Conservation (phyloP, 1,284 basidiomycete species). For the Puccinia sorghi region DNA sequence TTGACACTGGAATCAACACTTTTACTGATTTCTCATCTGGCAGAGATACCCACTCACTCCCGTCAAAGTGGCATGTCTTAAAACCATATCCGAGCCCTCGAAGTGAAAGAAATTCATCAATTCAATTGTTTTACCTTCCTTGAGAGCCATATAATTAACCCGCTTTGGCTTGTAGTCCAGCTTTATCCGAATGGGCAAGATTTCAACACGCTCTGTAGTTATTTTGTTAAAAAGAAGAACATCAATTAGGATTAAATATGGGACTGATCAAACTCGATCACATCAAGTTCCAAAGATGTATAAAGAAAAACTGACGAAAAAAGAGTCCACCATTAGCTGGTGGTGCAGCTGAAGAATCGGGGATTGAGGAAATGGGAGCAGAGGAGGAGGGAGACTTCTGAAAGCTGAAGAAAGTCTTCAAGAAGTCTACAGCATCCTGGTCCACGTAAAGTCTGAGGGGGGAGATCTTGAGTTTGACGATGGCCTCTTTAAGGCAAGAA, state of each 20-base stretch:
- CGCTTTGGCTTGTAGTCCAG: slow-evolving; percentile 97
- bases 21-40: background rate
- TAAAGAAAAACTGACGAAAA: slow-evolving; percentile 35
- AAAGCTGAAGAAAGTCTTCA: slow-evolving; percentile 94
- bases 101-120: slow-evolving; percentile 99
- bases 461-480: slow-evolving; percentile 68
- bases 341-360: slow-evolving; percentile 55
- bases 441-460: slow-evolving; percentile 92
- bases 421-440: slow-evolving; percentile 95
- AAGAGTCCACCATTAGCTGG: slow-evolving; percentile 18
- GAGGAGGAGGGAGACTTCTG: slow-evolving; percentile 58
- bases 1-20: background rate
- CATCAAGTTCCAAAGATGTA: background rate
- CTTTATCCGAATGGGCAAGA: slow-evolving; percentile 75
- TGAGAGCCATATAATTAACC: slow-evolving; percentile 88
- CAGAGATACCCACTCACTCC: slow-evolving; percentile 60
- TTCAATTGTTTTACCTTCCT: slow-evolving; percentile 88
- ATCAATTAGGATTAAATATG: background rate
- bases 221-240: background rate
- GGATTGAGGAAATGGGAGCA: slow-evolving; percentile 53
- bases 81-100: slow-evolving; percentile 95
- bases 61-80: slow-evolving; percentile 84
- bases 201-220: slow-evolving; percentile 74
- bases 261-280: background rate
- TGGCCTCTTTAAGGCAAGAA: slow-evolving; percentile 72